Evolutionary conservation across 306 rosid species (phyloP), one percentile per base, ranked within the genome.

Genomic region (Medicago arabica): DNA sequence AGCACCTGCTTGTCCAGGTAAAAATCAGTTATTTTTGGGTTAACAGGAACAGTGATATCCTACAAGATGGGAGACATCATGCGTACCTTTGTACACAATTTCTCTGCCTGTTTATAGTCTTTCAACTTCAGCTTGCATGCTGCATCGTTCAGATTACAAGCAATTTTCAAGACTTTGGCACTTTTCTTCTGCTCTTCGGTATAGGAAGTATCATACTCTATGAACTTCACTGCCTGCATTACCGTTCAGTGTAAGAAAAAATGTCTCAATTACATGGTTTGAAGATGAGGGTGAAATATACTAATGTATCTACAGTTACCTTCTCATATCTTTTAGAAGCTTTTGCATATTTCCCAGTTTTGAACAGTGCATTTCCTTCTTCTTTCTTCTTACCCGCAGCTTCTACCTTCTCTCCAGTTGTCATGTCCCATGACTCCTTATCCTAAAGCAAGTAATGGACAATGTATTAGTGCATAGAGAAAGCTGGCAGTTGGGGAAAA

Each of bases 291-390:
- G 17, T 28, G 7, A 61, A 65, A 16, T 23, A 15, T 61, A 14
- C 15, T 31, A 60, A 47, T 9, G 28, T 14, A 25, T 51, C 12
- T 21, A 15, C 17, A 0, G 47, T n/a, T 86, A 92, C 98, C 96
- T 90, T 95, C 74, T 95, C 97, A 39, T 95, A 95, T 92, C 89
- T 87, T 86, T 95, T 90, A 78, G 97, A 89, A 71, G 99, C 97
- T 83, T 83, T 90, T 15, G 75, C 81, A 85, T 86, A 95, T 84
- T 95, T 92, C n/a, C 96, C 97, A 4, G 85, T 83, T 85, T 95
- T 95, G 51, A 95, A 95, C 58, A 90, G 71, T 12, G 21, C 86
- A 83, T 95, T 95, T 40, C 99, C 99, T 81, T 95, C 96, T 82
- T 92, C 99, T 83, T 92, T 95, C 89, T 84, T 95, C 86, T 77